Conservation (phyloP, 345 rosid genomes). For the Moricandia moricandioides region DNA sequence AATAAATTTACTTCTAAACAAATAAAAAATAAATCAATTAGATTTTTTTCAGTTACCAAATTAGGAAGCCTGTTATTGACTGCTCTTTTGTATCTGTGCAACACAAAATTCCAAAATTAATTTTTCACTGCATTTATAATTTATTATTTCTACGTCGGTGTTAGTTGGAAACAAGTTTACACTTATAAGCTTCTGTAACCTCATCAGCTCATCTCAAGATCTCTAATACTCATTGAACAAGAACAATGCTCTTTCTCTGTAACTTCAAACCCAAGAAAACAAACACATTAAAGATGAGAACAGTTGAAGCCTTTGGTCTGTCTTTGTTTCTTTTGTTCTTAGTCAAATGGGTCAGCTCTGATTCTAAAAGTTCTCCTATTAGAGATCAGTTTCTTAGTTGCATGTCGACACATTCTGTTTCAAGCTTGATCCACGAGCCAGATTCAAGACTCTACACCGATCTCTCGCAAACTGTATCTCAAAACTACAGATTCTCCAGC, state of each 20-base stretch:
- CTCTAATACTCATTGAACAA: constrained; percentile 13
- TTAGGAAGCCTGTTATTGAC: not conserved
- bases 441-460: constrained; percentile 17
- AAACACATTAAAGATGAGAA: constrained; percentile 22
- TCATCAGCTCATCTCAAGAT: constrained; percentile 13
- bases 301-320: constrained; percentile 25
- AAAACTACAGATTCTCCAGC: constrained; percentile 18
- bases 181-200: constrained; percentile 4
- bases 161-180: constrained; percentile 21
- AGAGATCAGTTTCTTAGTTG: constrained; percentile 31
- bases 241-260: constrained; percentile 23
- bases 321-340: constrained; percentile 27
- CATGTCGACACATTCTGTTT: constrained; percentile 22
- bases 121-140: not conserved
- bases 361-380: constrained; percentile 8
- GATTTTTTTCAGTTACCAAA: not conserved
- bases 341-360: constrained; percentile 35
- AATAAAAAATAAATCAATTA: not conserved
- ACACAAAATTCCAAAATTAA: constrained; percentile 22
- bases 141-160: constrained; percentile 20
- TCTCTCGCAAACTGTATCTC: constrained; percentile 17
- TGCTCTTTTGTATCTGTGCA: constrained; percentile 18
- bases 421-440: constrained; percentile 27
- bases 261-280: constrained; percentile 28
- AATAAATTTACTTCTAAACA: not conserved